Evolutionary conservation across 2,329 filamentous ascomycete genomes (phyloP), one percentile per base, ranked within the genome.

Genomic region (Parasarocladium wereldwijsianum): DNA sequence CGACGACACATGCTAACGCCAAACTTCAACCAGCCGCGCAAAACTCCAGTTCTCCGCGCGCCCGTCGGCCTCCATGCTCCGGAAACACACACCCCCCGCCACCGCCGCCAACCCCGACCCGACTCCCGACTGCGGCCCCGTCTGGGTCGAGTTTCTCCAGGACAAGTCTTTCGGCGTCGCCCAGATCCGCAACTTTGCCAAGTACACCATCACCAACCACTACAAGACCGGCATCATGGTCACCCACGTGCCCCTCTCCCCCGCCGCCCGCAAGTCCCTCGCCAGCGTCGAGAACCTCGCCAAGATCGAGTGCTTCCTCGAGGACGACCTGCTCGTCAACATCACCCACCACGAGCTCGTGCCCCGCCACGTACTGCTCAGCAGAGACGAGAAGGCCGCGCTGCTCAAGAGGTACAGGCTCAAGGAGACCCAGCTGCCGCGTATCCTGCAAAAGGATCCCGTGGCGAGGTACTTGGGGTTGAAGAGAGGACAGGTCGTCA

Each of bases 321-420:
- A 96, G 64, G 80, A 90, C 52, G 90, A 98, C 57, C 58, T 98
- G 44, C 67, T 96, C 36, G 86, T 98, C 56, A 98, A 98, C 60
- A 96, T 98, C 55, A 96, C 87, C 35, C 82, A 86, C 54, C 90
- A 98, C 60, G 87, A 96, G 58, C 70, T 98, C 33, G 90, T 98
- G 17, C 90, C 90, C 25, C 85, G 81, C 51, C 90, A 98, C 51
- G 76, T 96, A 21, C 60, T 96, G 36, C 71, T 98, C 33, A 93
- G 83, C 45, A 70, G 75, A 26, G 84, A 92, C 45, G 90, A 98
- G 64, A 94, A 94, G 69, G 60, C 61, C 26, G 78, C 80, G 21
- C 60, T 98, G 46, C 65, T 98, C 36, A 75, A 85, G 58, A 68
- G 90, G 38, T 98, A 98, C 58, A 74, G 90, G 28, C 60, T 98